Evolutionary conservation across 2,329 filamentous ascomycete species (phyloP).

Genomic region (Nigrospora sphaerica): DNA sequence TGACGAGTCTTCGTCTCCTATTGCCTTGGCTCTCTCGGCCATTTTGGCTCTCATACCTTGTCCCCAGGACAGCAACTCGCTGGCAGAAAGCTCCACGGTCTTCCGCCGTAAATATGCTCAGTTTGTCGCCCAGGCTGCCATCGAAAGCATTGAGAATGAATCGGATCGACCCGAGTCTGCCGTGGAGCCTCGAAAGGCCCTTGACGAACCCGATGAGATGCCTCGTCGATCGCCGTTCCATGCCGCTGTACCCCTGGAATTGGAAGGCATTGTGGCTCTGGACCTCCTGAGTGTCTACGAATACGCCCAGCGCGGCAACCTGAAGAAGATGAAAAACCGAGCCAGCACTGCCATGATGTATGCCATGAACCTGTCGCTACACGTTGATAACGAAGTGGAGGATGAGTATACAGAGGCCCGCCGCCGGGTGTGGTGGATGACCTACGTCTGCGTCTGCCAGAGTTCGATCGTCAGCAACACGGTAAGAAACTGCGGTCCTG

Average conservation of each 20-base stretch:
- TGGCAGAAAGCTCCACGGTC: slow-evolving; percentile 29
- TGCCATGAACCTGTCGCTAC: slow-evolving; percentile 37
- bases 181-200: slow-evolving; percentile 34
- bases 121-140: slow-evolving; percentile 36
- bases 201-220: slow-evolving; percentile 27
- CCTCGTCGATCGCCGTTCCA: slow-evolving; percentile 33
- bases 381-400: slow-evolving; percentile 27
- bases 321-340: slow-evolving; percentile 43
- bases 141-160: slow-evolving; percentile 41
- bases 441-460: slow-evolving; percentile 44
- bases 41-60: slow-evolving; percentile 40
- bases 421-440: slow-evolving; percentile 46
- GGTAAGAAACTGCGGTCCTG: slow-evolving; percentile 19
- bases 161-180: slow-evolving; percentile 38
- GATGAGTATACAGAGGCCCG: slow-evolving; percentile 36
- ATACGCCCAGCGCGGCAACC: slow-evolving; percentile 44
- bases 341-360: slow-evolving; percentile 38
- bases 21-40: slow-evolving; percentile 39
- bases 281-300: slow-evolving; percentile 43
- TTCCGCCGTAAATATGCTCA: slow-evolving; percentile 41
- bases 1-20: slow-evolving; percentile 32
- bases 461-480: slow-evolving; percentile 43
- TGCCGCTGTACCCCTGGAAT: slow-evolving; percentile 32
- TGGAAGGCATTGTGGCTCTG: slow-evolving; percentile 40
- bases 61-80: slow-evolving; percentile 28